Evolutionary conservation across 305 asterid species (phyloP), one percentile per base, ranked within the genome.

Genomic region (Fraxinus angustifolia): DNA sequence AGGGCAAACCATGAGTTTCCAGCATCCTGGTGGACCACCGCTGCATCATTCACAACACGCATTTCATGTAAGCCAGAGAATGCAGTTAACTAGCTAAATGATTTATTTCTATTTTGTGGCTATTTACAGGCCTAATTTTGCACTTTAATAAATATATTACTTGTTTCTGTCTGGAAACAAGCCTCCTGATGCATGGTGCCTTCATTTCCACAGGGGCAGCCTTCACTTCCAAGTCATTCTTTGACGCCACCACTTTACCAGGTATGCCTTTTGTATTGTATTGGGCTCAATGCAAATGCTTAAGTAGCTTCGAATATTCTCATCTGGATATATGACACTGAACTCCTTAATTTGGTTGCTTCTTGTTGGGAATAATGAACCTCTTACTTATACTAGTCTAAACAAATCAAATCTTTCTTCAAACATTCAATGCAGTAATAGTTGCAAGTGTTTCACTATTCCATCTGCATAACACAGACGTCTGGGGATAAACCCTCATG

Each of bases 121-220:
- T 71, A 23, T 81, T 70, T 70, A 73, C 53, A 76, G 38, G 71
- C 71, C 8, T 65, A 34, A 16, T 70, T 81, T 75, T 77, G 62
- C 11, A 28, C 26, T 65, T 72, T 45, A 21, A 6, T 26, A 76
- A 45, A 34, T 79, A 21, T 77, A 60, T 60, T 80, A 67, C 42
- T 78, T 36, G n/a, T 75, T 80, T 82, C 95, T 93, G 98, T 76
- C 94, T 71, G 97, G 92, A 76, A 77, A 88, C 78, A 92, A 87
- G 80, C 92, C 94, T 86, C 85, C 92, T 12, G 81, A 90, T 80
- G 90, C 73, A 65, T 90, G 87, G 97, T 94, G 75, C 92, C 94
- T 87, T 87, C 96, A 68, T 94, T 85, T 87, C 91, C 87, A 40
- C 97, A 87, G 84, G 93, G 94, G 10, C 99, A 91, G 90, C 82